These are phyloP conservation scores for Podaxis mareebaensis DNA, from an alignment of 768 basidiomycete species.

Conservation along the genomic window DNA sequence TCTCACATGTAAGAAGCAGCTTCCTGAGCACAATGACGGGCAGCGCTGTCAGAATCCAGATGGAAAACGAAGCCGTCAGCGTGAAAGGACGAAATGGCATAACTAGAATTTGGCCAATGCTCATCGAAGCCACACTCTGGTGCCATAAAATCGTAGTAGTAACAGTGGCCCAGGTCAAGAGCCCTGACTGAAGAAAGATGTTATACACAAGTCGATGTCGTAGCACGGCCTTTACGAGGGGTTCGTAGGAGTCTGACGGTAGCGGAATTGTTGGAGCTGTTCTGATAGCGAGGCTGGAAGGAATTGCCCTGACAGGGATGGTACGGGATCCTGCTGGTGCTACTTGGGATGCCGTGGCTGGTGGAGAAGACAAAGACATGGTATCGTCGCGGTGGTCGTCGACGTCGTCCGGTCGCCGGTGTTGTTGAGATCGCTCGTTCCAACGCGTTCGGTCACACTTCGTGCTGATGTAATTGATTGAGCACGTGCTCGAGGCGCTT, in stretches of 20 bases:
- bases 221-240: slow-evolving; percentile 62
- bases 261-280: slow-evolving; percentile 58
- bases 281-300: slow-evolving; percentile 44
- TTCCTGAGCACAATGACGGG: slow-evolving; percentile 63
- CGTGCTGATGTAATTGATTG: not conserved
- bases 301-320: slow-evolving; percentile 50
- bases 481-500: not conserved
- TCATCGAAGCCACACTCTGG: slow-evolving; percentile 30
- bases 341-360: not conserved
- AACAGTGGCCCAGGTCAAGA: slow-evolving; percentile 45
- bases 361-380: not conserved
- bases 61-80: slow-evolving; percentile 37
- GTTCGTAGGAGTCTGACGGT: slow-evolving; percentile 61
- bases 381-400: not conserved
- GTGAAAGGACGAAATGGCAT: slow-evolving; percentile 45
- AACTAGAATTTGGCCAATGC: slow-evolving; percentile 31
- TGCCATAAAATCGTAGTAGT: slow-evolving; percentile 46
- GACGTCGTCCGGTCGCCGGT: not conserved
- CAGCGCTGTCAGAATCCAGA: slow-evolving; percentile 55
- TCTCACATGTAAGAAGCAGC: slow-evolving; percentile 58
- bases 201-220: slow-evolving; percentile 54
- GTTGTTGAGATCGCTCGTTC: not conserved
- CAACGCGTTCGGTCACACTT: not conserved
- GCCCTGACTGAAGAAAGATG: slow-evolving; percentile 52
- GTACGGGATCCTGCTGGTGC: not conserved